Evolutionary conservation across 202 grass and related monocot genomes (phyloP).

Genomic region (Elaeis oleifera): DNA sequence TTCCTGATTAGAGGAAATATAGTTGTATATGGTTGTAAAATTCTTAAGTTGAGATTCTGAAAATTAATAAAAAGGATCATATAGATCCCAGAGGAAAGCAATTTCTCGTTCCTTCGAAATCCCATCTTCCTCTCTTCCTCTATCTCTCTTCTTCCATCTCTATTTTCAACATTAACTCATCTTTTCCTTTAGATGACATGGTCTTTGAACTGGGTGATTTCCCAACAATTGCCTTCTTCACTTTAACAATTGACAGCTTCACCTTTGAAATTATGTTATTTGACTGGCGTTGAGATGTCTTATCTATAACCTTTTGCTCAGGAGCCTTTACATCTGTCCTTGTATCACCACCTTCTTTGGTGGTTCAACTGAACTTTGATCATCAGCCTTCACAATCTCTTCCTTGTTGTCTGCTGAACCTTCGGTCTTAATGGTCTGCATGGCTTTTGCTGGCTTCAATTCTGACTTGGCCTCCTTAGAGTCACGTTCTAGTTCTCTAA

Average conservation of each 20-base stretch:
- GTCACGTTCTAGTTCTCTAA: not conserved
- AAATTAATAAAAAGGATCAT: too few relatives aligned
- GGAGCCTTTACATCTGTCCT: constrained; percentile 1
- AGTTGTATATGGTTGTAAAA: too few relatives aligned
- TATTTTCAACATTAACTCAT: not conserved
- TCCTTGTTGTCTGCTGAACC: constrained; percentile 2
- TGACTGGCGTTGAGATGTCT: constrained; percentile 2
- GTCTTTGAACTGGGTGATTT: constrained; percentile 14
- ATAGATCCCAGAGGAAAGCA: too few relatives aligned
- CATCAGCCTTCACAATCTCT: not conserved
- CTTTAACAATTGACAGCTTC: constrained; percentile 11
- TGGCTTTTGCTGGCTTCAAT: not conserved
- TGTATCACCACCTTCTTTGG: not conserved
- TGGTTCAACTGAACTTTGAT: not conserved
- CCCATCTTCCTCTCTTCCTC: too few relatives aligned
- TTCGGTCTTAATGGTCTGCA: not conserved
- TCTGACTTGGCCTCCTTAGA: not conserved
- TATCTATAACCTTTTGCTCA: not conserved
- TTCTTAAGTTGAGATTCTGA: too few relatives aligned
- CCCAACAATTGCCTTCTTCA: constrained; percentile 12
- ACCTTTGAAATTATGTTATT: constrained; percentile 16
- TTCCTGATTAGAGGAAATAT: too few relatives aligned
- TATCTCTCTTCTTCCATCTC: too few relatives aligned
- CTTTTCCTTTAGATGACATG: constrained; percentile 3
- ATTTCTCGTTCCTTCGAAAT: too few relatives aligned